Conservation (phyloP, 2,329 filamentous ascomycete species). For the Talaromyces rugulosus region DNA sequence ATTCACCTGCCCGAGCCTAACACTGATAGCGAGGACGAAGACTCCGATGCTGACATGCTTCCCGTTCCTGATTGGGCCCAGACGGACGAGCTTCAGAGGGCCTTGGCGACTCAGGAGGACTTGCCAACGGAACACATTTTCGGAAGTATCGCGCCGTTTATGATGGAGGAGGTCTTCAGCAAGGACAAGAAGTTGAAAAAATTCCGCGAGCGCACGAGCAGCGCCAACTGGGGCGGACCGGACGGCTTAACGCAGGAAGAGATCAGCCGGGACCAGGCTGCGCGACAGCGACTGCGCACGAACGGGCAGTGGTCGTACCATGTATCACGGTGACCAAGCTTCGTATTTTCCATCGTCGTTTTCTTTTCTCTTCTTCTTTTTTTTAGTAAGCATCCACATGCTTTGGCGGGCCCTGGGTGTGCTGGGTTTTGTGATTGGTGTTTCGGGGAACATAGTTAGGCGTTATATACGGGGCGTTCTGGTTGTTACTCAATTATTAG, state of each 20-base stretch:
- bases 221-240: constrained; percentile 83
- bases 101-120: constrained; percentile 76
- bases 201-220: constrained; percentile 86
- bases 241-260: constrained; percentile 87
- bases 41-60: constrained; percentile 60
- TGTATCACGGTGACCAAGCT: constrained; percentile 23
- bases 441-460: not conserved
- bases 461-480: not conserved
- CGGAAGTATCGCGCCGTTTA: constrained; percentile 78
- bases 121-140: constrained; percentile 78
- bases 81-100: constrained; percentile 71
- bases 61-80: constrained; percentile 80
- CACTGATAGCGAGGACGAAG: constrained; percentile 88
- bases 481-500: not conserved
- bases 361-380: not conserved
- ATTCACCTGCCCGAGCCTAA: constrained; percentile 94
- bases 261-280: constrained; percentile 72
- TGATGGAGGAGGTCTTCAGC: constrained; percentile 95
- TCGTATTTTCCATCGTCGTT: not conserved
- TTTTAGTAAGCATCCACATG: constrained; percentile 4
- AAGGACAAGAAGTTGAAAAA: constrained; percentile 84
- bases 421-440: not conserved
- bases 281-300: constrained; percentile 70
- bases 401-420: constrained; percentile 2
- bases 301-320: constrained; percentile 84